These are phyloP conservation scores for Carallia pectinifolia DNA, from an alignment of 345 rosid species.

Conservation along the genomic window DNA sequence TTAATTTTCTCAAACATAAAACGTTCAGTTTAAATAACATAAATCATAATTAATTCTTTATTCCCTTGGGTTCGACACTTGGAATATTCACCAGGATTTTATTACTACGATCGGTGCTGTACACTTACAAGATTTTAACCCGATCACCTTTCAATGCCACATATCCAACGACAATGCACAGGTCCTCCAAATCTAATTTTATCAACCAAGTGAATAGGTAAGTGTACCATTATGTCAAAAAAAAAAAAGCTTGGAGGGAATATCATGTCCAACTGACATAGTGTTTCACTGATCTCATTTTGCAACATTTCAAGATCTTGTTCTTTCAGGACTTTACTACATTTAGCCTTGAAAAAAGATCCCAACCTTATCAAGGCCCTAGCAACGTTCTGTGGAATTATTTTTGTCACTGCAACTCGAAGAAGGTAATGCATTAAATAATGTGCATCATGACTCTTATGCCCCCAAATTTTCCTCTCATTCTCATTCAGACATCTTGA, in stretches of 20 bases:
- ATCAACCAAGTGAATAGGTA: not conserved
- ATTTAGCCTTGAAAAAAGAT: constrained; percentile 2
- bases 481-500: too few relatives aligned
- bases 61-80: too few relatives aligned
- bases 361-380: not conserved
- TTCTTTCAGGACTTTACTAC: not conserved
- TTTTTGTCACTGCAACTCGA: not conserved
- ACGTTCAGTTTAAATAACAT: too few relatives aligned
- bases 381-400: not conserved
- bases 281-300: not conserved
- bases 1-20: too few relatives aligned
- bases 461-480: too few relatives aligned
- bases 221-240: constrained; percentile 17
- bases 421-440: not conserved
- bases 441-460: constrained; percentile 2
- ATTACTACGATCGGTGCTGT: too few relatives aligned
- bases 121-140: too few relatives aligned
- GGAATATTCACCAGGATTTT: too few relatives aligned
- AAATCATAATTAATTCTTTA: too few relatives aligned
- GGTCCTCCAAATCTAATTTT: not conserved
- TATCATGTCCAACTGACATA: constrained; percentile 1
- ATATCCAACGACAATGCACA: constrained; percentile 4
- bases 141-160: not conserved
- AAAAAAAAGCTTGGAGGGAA: not conserved
- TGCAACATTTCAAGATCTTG: not conserved